These are phyloP conservation scores for Mariannaea sp. DNA, from an alignment of 2,329 filamentous ascomycete genomes.

Conservation along the genomic window DNA sequence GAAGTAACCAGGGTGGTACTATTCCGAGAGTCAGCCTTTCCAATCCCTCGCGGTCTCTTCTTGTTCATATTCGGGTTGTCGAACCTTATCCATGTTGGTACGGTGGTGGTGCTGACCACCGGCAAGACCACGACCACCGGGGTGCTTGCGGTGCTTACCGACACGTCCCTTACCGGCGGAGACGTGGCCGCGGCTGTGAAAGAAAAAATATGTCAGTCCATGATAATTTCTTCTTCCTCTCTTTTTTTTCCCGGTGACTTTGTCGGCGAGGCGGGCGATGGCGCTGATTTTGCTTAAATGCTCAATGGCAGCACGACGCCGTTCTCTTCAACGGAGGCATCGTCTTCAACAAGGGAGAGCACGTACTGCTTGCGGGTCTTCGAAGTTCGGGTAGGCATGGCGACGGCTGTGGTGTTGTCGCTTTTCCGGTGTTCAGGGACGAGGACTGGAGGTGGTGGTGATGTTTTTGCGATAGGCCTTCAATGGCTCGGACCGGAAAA, in stretches of 20 bases:
- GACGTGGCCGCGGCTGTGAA: conserved; percentile 87
- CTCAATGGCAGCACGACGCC: neutral
- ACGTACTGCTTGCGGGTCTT: conserved; percentile 81
- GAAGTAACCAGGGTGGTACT: conserved; percentile 99
- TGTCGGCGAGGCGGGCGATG: conserved; percentile 21
- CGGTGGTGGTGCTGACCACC: conserved; percentile 94
- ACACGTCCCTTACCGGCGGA: conserved; percentile 97
- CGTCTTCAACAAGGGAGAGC: conserved; percentile 18
- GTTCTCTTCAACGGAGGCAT: conserved; percentile 7
- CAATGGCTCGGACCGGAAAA: conserved; percentile 41
- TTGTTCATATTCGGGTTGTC: conserved; percentile 57
- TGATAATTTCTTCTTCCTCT: conserved; percentile 21
- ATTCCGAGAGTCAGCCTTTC: conserved; percentile 44
- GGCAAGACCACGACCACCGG: conserved; percentile 83
- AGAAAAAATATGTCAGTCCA: conserved; percentile 37
- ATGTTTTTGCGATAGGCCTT: conserved; percentile 46
- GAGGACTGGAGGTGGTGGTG: conserved; percentile 44
- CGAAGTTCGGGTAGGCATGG: conserved; percentile 75
- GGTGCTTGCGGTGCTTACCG: conserved; percentile 97
- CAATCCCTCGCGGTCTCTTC: conserved; percentile 11
- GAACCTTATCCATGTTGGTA: conserved; percentile 72
- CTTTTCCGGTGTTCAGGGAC: conserved; percentile 47
- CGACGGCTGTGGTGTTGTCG: conserved; percentile 55
- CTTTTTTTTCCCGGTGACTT: conserved; percentile 31
- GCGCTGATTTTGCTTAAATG: neutral